These are phyloP conservation scores for Vitis hybrid DNA, from an alignment of 177 flowering plant species.

Conservation along the genomic window DNA sequence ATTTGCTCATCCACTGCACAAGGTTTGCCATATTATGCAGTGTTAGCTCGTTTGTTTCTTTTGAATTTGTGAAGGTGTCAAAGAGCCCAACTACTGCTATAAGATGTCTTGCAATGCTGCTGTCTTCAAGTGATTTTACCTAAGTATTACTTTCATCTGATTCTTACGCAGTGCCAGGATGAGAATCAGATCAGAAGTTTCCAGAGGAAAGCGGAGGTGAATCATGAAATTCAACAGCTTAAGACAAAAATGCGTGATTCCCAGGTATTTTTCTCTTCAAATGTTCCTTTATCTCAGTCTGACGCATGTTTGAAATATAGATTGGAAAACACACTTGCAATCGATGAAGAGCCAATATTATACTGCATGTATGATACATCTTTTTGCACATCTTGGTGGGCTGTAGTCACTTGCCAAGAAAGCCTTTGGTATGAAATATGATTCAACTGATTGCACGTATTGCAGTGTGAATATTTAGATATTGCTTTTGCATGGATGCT, in stretches of 20 bases:
- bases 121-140: background rate
- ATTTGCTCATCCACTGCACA: slow-evolving; percentile 73
- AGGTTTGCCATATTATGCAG: slow-evolving; percentile 43
- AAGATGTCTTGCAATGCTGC: too few species aligned
- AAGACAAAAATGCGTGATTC: slow-evolving; percentile 96
- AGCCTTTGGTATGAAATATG: too few species aligned
- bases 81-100: too few species aligned
- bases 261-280: slow-evolving; percentile 56
- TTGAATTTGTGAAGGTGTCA: background rate
- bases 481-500: too few species aligned
- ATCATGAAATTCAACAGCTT: slow-evolving; percentile 94
- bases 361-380: too few species aligned
- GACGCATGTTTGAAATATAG: background rate
- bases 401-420: too few species aligned
- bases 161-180: slow-evolving; percentile 61
- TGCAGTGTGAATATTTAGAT: too few species aligned
- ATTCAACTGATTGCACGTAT: too few species aligned
- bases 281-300: slow-evolving; percentile 2
- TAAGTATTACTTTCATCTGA: background rate
- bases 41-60: background rate
- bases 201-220: slow-evolving; percentile 91
- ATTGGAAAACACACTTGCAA: background rate
- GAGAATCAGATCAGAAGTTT: slow-evolving; percentile 67
- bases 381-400: too few species aligned
- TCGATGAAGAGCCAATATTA: background rate